Base-by-base conservation (phyloP, 306 rosid genomes). In the Clitoria ternatea region DNA sequence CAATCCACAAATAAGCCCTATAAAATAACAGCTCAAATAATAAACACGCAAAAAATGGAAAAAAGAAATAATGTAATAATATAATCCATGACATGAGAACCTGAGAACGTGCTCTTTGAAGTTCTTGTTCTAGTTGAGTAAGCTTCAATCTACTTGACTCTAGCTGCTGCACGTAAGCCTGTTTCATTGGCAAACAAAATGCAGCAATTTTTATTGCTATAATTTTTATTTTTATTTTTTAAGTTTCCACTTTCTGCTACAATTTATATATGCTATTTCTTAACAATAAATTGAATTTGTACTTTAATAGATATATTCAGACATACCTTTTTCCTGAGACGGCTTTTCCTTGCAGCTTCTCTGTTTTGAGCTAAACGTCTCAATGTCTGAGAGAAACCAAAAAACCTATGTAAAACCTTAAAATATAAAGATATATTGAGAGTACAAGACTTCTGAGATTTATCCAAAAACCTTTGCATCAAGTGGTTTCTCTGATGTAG, bases 331-430 rank as follows among this genome's bases (percentile, higher is more conserved):
- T 93, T 93, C 72, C 97, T 88, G 14, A 90, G 83, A 36, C 97
- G 97, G 83, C 98, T 93, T 83, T 93, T 93, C 84, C 84, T 88
- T 67, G 98, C 97, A 55, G 98, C 98, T 22, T 90, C 98, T 82
- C 98, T 81, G 87, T 93, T 93, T 67, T 93, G 98, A 68, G 98
- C 98, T 40, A 93, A 73, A 62, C 98, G 91, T 80, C 98, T 90
- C 83, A 90, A 10, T 36, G 96, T 93, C 98, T 93, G 36, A 43
- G 59, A 9, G 33, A 35, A 73, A 49, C 3, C 36, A 13, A 17
- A 26, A 49, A 26, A 53, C 14, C 49, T 20, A 29, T 12, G 42
- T 36, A 19, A 10, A 6, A 4, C 22, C 23, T 11, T 8, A 15
- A n/a, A 32, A 36, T 55, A 33, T 5, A 62, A 2, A 37, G 35